Evolutionary conservation across 2,329 filamentous ascomycete species (phyloP), one percentile per base, ranked within the genome.

Genomic region (Dendryphion nanum): DNA sequence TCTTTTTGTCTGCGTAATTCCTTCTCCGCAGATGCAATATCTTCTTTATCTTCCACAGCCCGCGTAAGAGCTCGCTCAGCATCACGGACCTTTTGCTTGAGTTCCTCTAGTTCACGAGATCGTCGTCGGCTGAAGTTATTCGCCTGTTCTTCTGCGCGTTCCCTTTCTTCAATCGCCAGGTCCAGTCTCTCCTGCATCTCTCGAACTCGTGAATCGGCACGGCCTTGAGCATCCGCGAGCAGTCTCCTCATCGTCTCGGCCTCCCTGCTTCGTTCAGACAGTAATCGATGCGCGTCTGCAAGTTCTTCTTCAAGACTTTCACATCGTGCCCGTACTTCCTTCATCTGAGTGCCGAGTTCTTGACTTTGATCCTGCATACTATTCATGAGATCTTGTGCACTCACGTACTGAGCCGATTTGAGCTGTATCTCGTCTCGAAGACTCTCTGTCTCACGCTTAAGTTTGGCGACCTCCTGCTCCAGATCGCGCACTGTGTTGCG

Each of bases 301-400:
- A 97, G 75, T 64, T 98, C 93, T 67, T 98, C 93, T 57, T 96
- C 91, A 1, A 97, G 72, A 41, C 83, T 86, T 57, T 96, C 90
- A 26, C 83, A 85, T 49, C 89, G 83, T 34, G 84, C 81, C 44
- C 86, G 82, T 1, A 86, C 81, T 67, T 98, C 93, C 65, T 93
- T 95, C 67, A 96, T 85, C 68, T 96, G 93, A 49, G 88, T 85
- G 4, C 83, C 83, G 57, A 97, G 78, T 69, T 98, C 93, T 2
- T 86, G 79, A 1, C 85, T 85, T 69, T 97, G 89, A 54, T 96
- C 89, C 44, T 90, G 86, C 88, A 97, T 93, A 61, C 87, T 95
- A 54, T 83, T 84, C 63, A 97, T 82, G 12, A 96, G 70, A 35
- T 84, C 86, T 63, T 97, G 88, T 0, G 89, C 86, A 50, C 83